Evolutionary conservation across 1,284 basidiomycete genomes (phyloP), one percentile per base, ranked within the genome.

Genomic region (Heterobasidion irregulare): DNA sequence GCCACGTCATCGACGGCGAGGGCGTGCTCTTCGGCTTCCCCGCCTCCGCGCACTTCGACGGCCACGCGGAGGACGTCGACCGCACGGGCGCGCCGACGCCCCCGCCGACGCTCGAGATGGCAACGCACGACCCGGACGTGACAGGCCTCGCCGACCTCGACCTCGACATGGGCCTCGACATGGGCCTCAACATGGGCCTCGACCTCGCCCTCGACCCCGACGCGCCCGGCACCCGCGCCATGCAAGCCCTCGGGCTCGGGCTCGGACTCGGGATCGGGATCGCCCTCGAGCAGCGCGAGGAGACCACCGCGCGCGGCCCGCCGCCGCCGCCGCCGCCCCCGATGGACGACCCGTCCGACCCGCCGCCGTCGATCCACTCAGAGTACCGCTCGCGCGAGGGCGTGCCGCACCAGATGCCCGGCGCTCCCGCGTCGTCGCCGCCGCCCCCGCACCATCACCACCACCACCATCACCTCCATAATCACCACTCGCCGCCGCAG

Each of bases 261-360:
- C n/a, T n/a, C n/a, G n/a, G n/a, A n/a, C n/a, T n/a, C n/a, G n/a
- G n/a, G n/a, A n/a, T 41, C 38, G 38, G 38, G 2, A 41, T 41
- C n/a, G 38, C 38, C 10, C 38, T 41, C n/a, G 38, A 82, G 58
- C 78, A 75, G 56, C 72, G 74, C 46, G 75, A 76, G 54, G 73
- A 74, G 55, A 65, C 55, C 44, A 54, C 54, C 6, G 44, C 57
- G 36, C 50, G 57, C 38, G 55, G 56, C 13, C 64, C 65, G 1
- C 69, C 66, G 0, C 88, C 86, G 0, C 89, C 88, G 0, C 88
- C 87, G 1, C 86, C 88, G 0, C 88, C 86, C 43, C 78, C 84
- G n/a, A 78, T 91, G 73, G 89, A 92, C 63, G 90, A 93, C 68
- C 90, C 90, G 19, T 85, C 85, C 1, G 86, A 90, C 66, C 86